Conservation (phyloP, 768 basidiomycete species). For the Leccinum imitatum region DNA sequence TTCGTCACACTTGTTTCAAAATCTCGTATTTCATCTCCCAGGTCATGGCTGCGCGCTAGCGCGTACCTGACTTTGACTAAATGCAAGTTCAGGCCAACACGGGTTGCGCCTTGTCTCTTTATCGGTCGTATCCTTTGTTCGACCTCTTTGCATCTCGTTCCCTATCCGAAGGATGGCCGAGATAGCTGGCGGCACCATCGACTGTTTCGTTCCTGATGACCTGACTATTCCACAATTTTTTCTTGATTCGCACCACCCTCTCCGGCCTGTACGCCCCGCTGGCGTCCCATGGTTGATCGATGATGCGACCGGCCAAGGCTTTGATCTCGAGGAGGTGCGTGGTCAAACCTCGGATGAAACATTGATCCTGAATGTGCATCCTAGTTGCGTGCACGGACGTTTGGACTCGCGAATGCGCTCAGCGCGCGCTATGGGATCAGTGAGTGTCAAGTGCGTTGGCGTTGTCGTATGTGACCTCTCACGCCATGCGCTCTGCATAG, state of each 20-base stretch:
- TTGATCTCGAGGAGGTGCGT: constrained; percentile 50
- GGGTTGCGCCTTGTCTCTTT: too few species aligned
- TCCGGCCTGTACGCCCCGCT: constrained; percentile 45
- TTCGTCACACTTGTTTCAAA: too few species aligned
- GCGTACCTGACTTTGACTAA: too few species aligned
- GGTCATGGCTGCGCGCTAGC: too few species aligned
- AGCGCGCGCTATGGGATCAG: constrained; percentile 48
- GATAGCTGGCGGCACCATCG: constrained; percentile 25
- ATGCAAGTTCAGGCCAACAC: too few species aligned
- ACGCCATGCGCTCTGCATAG: constrained; percentile 29
- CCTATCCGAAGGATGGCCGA: constrained; percentile 15
- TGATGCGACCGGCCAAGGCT: constrained; percentile 47
- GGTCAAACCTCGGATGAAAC: neutral
- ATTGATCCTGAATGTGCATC: neutral
- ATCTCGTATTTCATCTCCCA: too few species aligned
- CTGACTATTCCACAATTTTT: constrained; percentile 68
- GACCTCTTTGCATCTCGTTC: neutral
- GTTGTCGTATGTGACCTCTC: neutral
- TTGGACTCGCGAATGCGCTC: constrained; percentile 53
- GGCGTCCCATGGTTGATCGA: constrained; percentile 59
- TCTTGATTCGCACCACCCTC: constrained; percentile 44
- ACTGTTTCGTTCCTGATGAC: constrained; percentile 56
- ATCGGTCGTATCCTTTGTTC: too few species aligned
- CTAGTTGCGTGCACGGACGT: constrained; percentile 45
- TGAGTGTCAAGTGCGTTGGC: constrained; percentile 26